These are phyloP conservation scores for Zoysia pacifica DNA, from an alignment of 176 grass and related monocot species.

Conservation along the genomic window DNA sequence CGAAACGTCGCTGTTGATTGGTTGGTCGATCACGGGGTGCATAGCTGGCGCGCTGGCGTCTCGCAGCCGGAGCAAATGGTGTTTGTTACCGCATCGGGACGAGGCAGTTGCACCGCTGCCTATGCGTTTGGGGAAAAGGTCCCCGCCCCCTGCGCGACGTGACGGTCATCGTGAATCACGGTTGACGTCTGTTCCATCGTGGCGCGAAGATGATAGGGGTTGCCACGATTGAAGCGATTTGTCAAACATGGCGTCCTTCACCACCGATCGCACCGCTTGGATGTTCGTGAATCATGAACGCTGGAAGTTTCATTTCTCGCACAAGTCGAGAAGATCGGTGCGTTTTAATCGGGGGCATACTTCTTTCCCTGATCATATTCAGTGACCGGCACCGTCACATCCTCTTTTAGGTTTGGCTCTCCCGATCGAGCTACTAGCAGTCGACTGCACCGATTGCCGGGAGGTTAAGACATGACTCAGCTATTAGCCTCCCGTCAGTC, in stretches of 20 bases:
- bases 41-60: background rate
- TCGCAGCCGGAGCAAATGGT: background rate
- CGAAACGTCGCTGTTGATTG: background rate
- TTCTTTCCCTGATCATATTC: background rate
- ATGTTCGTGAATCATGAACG: background rate
- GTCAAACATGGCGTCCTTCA: background rate
- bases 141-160: background rate
- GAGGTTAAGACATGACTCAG: too few species aligned
- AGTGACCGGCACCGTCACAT: too few species aligned
- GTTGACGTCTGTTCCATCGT: background rate
- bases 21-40: conserved; percentile 8
- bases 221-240: background rate
- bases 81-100: background rate
- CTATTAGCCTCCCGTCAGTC: too few species aligned
- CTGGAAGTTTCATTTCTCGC: background rate
- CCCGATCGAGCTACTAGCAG: too few species aligned
- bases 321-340: background rate
- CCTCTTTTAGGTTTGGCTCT: too few species aligned
- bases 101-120: conserved; percentile 9
- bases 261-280: background rate
- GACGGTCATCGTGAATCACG: background rate
- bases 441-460: too few species aligned
- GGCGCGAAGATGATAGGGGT: background rate
- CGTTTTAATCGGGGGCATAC: background rate
- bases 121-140: background rate